These are phyloP conservation scores for Blastocystis sp. DNA, from an alignment of 352 stramenopile genomes.

Conservation along the genomic window DNA sequence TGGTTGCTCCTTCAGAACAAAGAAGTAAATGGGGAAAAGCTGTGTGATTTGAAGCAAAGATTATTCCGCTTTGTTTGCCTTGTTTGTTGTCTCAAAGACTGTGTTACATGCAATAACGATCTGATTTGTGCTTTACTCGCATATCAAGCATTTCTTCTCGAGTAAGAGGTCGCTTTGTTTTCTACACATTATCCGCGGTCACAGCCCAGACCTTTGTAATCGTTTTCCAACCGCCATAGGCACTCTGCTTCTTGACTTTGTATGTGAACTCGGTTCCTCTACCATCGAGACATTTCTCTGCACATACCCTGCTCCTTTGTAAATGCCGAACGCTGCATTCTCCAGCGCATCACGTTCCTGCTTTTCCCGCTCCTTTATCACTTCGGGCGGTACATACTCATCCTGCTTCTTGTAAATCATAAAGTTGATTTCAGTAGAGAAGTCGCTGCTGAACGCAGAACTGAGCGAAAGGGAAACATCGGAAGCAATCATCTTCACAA, in stretches of 20 bases:
- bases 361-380: slow-evolving; percentile 9
- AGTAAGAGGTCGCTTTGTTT: slow-evolving; percentile 41
- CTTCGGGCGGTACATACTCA: neutral
- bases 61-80: slow-evolving; percentile 21
- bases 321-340: slow-evolving; percentile 40
- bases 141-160: slow-evolving; percentile 58
- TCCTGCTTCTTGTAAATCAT: slow-evolving; percentile 40
- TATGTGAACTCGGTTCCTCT: slow-evolving; percentile 58
- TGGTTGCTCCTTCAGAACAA: slow-evolving; percentile 33
- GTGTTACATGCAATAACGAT: slow-evolving; percentile 56
- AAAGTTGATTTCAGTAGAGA: slow-evolving; percentile 7
- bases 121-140: slow-evolving; percentile 52
- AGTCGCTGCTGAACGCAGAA: slow-evolving; percentile 33
- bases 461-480: slow-evolving; percentile 4
- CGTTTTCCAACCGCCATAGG: slow-evolving; percentile 59
- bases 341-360: slow-evolving; percentile 19
- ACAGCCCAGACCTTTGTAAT: slow-evolving; percentile 40
- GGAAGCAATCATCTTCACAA: slow-evolving; percentile 44
- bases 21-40: slow-evolving; percentile 47
- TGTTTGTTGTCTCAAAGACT: slow-evolving; percentile 26
- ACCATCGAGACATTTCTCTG: neutral
- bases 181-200: neutral
- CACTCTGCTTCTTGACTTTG: slow-evolving; percentile 40
- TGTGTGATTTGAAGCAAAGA: slow-evolving; percentile 33
- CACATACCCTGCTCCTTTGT: slow-evolving; percentile 8